Percentiles rank a stretch among this genome's conserved stretches.
Evolutionary conservation across 2,329 filamentous ascomycete species (phyloP).

Genomic region (Phyllosticta citrichinensis): DNA sequence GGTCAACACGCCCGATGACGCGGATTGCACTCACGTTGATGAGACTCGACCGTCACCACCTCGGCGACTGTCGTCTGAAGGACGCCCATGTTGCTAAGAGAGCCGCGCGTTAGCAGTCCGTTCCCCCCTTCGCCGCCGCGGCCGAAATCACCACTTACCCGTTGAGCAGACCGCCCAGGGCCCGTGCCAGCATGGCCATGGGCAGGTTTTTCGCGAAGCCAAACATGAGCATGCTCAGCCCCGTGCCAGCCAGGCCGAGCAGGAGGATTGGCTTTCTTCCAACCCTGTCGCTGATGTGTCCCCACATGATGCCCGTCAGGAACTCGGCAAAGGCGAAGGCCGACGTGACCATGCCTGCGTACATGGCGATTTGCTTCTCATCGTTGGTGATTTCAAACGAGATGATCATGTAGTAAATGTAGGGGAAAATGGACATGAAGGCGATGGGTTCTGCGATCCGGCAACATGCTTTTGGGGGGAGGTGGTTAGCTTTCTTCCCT

Average conservation of each 20-base stretch:
- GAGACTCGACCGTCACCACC: slow-evolving; percentile 82
- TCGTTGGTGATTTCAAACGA: slow-evolving; percentile 79
- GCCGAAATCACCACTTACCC: slow-evolving; percentile 49
- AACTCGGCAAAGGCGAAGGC: slow-evolving; percentile 95
- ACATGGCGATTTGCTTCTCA: slow-evolving; percentile 73
- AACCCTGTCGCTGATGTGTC: slow-evolving; percentile 79
- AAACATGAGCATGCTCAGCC: slow-evolving; percentile 84
- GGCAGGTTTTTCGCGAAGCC: slow-evolving; percentile 78
- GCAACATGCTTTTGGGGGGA: slow-evolving; percentile 60
- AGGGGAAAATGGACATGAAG: slow-evolving; percentile 99
- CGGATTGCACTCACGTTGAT: slow-evolving; percentile 60
- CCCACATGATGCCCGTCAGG: slow-evolving; percentile 86
- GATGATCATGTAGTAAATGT: slow-evolving; percentile 95
- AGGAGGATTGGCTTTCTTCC: slow-evolving; percentile 89
- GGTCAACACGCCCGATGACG: slow-evolving; percentile 5
- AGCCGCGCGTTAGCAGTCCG: neutral
- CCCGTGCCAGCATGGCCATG: slow-evolving; percentile 76
- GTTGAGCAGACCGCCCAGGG: slow-evolving; percentile 83
- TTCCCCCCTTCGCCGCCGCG: neutral
- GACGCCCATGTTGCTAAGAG: slow-evolving; percentile 77
- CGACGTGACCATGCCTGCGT: slow-evolving; percentile 92
- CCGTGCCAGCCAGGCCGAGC: slow-evolving; percentile 81
- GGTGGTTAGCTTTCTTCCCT: slow-evolving; percentile 1
- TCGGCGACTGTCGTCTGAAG: slow-evolving; percentile 93
- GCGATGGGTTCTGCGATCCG: slow-evolving; percentile 97